These are phyloP conservation scores for Chaetomiaceae sp. DNA, from an alignment of 2,329 filamentous ascomycete species.

Conservation along the genomic window DNA sequence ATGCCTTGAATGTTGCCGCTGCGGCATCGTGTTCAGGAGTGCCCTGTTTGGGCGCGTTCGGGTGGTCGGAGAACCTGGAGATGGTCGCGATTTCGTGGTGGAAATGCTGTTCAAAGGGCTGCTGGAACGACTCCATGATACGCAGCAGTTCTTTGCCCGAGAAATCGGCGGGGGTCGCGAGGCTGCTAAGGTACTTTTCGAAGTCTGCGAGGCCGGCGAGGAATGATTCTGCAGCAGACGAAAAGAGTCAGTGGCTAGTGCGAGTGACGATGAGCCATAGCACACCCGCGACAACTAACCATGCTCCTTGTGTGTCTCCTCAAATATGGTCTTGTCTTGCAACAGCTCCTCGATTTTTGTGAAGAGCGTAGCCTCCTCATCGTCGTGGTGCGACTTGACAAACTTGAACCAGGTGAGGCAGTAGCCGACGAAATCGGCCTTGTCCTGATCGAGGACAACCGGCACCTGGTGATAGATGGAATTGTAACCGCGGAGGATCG, in stretches of 20 bases:
- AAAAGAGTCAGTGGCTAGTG: neutral
- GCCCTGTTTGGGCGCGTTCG: constrained; percentile 45
- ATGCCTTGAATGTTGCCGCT: constrained; percentile 50
- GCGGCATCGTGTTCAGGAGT: constrained; percentile 44
- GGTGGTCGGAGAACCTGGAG: constrained; percentile 45
- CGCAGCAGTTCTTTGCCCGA: constrained; percentile 41
- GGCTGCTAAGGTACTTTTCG: constrained; percentile 45
- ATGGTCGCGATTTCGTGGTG: constrained; percentile 53
- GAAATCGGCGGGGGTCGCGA: constrained; percentile 40
- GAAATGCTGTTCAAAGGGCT: constrained; percentile 51
- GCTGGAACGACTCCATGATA: constrained; percentile 49
- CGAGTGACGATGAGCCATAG: neutral
- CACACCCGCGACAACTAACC: constrained; percentile 35
- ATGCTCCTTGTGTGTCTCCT: constrained; percentile 51
- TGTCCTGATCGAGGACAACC: constrained; percentile 47
- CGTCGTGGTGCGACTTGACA: constrained; percentile 56
- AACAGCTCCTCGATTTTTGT: constrained; percentile 50
- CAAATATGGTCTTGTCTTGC: constrained; percentile 47
- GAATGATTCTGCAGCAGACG: constrained; percentile 39
- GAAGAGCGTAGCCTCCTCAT: constrained; percentile 55
- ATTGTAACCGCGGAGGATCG: constrained; percentile 60
- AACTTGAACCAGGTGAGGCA: constrained; percentile 55
- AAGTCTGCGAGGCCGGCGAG: constrained; percentile 49
- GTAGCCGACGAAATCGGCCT: constrained; percentile 55
- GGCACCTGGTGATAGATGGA: constrained; percentile 58